Evolutionary conservation across 331 rosid species (phyloP), one percentile per base, ranked within the genome.

Genomic region (Phaseolus coccineus): DNA sequence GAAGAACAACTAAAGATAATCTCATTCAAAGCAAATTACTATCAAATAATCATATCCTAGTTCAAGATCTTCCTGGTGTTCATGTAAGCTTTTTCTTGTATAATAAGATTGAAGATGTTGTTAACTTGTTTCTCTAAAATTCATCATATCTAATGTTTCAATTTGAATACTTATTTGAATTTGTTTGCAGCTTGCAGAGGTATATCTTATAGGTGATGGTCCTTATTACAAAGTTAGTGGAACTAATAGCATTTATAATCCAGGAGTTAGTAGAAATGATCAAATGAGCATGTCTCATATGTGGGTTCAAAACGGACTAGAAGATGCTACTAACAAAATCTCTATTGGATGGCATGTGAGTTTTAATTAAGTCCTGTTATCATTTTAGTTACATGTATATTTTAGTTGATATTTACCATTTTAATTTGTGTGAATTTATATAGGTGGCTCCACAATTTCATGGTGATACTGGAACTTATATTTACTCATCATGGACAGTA

Each of bases 181-280:
- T 8, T 11, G 27, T 63, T 16, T 79, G 55, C 14, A 83, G 87
- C 0, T 0, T 9, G 83, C 74, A 3, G 13, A n/a, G 8, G 44
- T 19, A 0, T 5, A 0, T 50, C 4, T 33, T 4, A 0, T n/a
- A 0, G 0, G 5, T 0, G 0, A 19, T 2, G 39, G 10, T 12
- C 33, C 58, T 24, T 48, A 35, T 33, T 39, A 48, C 13, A 52
- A 50, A 50, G 71, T 69, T 3, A 12, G 10, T 0, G 84, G 78
- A 19, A 19, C 0, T 1, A 24, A 3, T 44, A 79, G 74, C 22
- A 3, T 80, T 16, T 80, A 75, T 13, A 79, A 57, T 52, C 81
- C 66, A n/a, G 22, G 0, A 16, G 57, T 62, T 2, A 0, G 0
- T 4, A 11, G 2, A 0, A 30, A 7, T 1, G 31, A 71, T 47